Evolutionary conservation across 495 filamentous ascomycete species (phyloP).

Genomic region (Tuber calosporum): DNA sequence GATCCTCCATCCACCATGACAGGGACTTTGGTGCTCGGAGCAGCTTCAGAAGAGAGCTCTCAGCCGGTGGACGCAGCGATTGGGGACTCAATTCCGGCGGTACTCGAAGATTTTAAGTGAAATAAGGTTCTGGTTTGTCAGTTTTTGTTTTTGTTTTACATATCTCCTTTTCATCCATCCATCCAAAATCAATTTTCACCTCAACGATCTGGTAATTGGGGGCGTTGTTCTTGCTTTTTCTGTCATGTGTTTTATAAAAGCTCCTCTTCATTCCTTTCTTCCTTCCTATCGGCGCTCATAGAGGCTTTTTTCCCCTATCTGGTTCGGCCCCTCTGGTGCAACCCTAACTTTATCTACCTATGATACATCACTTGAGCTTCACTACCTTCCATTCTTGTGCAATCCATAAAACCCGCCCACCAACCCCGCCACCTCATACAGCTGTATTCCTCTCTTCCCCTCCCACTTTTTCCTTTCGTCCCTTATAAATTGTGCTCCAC

Average conservation of each 20-base stretch:
- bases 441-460: neutral
- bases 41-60: neutral
- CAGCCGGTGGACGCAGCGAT: conserved; percentile 11
- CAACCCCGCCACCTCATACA: neutral
- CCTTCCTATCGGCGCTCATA: neutral
- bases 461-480: neutral
- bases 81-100: conserved; percentile 2
- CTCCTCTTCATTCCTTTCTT: neutral
- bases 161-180: neutral
- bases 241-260: neutral
- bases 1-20: neutral
- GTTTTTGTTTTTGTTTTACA: conserved; percentile 21
- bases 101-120: conserved; percentile 15
- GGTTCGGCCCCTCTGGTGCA: neutral
- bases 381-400: neutral
- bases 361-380: neutral
- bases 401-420: neutral
- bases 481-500: neutral
- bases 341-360: neutral
- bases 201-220: neutral
- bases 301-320: neutral
- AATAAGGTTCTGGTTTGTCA: conserved; percentile 22
- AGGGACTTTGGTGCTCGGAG: conserved; percentile 17
- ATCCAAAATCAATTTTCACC: neutral
- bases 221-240: neutral